Conservation (phyloP, 2,329 filamentous ascomycete genomes). For the Colletotrichum kahawae region DNA sequence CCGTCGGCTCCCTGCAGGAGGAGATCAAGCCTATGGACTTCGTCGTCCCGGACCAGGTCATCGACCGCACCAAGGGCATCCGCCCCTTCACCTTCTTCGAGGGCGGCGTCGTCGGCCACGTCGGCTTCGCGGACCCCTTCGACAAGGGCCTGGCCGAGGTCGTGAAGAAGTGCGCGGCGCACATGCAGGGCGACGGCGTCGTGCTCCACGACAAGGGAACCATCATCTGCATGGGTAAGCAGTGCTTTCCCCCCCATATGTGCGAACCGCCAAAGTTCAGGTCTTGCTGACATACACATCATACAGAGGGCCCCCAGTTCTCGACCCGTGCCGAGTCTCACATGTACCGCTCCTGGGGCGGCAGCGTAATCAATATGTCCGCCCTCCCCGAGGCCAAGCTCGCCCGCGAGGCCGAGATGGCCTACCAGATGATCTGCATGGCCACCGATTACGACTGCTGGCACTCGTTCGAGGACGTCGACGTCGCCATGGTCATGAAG, state of each 20-base stretch:
- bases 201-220: conserved; percentile 83
- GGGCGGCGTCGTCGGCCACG: conserved; percentile 88
- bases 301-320: conserved; percentile 92
- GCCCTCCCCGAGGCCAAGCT: conserved; percentile 95
- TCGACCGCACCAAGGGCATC: conserved; percentile 95
- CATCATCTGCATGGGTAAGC: conserved; percentile 86
- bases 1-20: conserved; percentile 91
- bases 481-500: conserved; percentile 95
- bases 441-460: conserved; percentile 99
- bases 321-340: conserved; percentile 94
- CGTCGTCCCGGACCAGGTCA: conserved; percentile 93
- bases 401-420: conserved; percentile 92
- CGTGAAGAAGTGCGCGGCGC: conserved; percentile 75
- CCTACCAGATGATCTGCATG: conserved; percentile 99
- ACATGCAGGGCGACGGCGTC: conserved; percentile 83
- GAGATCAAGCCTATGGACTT: conserved; percentile 96
- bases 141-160: conserved; percentile 78
- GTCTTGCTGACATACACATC: not conserved
- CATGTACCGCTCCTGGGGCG: conserved; percentile 94
- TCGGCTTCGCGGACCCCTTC: conserved; percentile 96
- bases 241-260: not conserved
- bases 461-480: conserved; percentile 83
- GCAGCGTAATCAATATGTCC: conserved; percentile 98
- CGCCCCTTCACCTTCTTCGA: conserved; percentile 97
- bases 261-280: not conserved